A percentile compares a stretch with the other conserved stretches of the same genome.
These are phyloP conservation scores for Tylopilus balloui DNA, from an alignment of 768 basidiomycete species.

Conservation along the genomic window DNA sequence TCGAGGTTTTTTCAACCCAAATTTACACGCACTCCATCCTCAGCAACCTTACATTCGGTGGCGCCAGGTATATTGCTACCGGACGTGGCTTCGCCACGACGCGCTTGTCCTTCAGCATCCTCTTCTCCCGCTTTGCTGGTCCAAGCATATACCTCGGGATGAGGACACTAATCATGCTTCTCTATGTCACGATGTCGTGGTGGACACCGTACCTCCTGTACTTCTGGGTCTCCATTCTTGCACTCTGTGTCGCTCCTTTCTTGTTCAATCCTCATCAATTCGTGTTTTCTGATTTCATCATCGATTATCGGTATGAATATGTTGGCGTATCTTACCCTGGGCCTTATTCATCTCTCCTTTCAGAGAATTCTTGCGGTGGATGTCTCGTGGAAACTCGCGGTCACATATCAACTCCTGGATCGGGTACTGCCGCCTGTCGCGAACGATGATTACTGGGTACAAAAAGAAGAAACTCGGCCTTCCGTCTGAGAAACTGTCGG, in stretches of 20 bases:
- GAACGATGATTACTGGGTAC: constrained; percentile 99
- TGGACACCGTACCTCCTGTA: constrained; percentile 94
- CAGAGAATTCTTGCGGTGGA: constrained; percentile 97
- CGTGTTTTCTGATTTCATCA: constrained; percentile 92
- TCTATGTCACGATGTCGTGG: constrained; percentile 88
- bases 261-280: constrained; percentile 99
- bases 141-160: constrained; percentile 98
- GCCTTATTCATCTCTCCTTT: constrained; percentile 6
- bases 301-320: constrained; percentile 76
- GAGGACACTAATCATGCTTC: constrained; percentile 84
- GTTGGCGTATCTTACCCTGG: neutral
- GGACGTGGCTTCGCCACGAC: constrained; percentile 98
- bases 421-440: constrained; percentile 95
- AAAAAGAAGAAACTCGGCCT: constrained; percentile 97
- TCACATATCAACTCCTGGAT: constrained; percentile 99
- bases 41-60: constrained; percentile 95
- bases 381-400: constrained; percentile 96
- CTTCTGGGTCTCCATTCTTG: constrained; percentile 95
- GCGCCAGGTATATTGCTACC: constrained; percentile 97
- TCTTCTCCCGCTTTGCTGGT: constrained; percentile 98
- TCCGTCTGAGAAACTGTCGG: constrained; percentile 95
- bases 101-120: constrained; percentile 87
- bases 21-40: constrained; percentile 98
- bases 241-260: constrained; percentile 94
- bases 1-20: constrained; percentile 97